A percentile compares a stretch with the other conserved stretches of the same genome.
These are phyloP conservation scores for Gyromitra esculenta DNA, from an alignment of 2,329 filamentous ascomycete species.

Conservation along the genomic window DNA sequence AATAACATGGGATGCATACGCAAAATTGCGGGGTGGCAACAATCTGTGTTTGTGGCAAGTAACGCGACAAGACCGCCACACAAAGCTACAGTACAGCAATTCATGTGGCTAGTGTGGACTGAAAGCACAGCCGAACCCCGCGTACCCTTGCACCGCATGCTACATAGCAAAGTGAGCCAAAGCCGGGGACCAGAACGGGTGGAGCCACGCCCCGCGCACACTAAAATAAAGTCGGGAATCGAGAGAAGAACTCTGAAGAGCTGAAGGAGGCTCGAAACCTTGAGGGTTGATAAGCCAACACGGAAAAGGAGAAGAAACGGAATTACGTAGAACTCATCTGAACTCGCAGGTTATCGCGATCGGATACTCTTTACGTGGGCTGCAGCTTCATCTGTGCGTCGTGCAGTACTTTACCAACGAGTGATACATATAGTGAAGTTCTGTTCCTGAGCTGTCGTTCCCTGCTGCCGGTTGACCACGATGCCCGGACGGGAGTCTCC, in stretches of 20 bases:
- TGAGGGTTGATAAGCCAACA: slow-evolving; percentile 21
- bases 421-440: slow-evolving; percentile 6
- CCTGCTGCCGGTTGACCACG: slow-evolving; percentile 9
- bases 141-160: slow-evolving; percentile 15
- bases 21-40: slow-evolving; percentile 43
- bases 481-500: slow-evolving; percentile 25
- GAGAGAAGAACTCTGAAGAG: slow-evolving; percentile 12
- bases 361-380: slow-evolving; percentile 25
- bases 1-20: slow-evolving; percentile 8
- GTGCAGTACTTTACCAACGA: slow-evolving; percentile 23
- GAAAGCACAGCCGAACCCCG: slow-evolving; percentile 4
- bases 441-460: slow-evolving; percentile 43
- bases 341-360: slow-evolving; percentile 32
- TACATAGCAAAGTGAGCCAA: slow-evolving; percentile 22
- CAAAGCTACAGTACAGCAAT: not conserved
- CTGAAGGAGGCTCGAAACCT: slow-evolving; percentile 14
- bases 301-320: slow-evolving; percentile 24
- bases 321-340: slow-evolving; percentile 48
- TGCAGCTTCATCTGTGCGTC: slow-evolving; percentile 42
- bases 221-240: slow-evolving; percentile 20
- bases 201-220: slow-evolving; percentile 35
- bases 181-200: slow-evolving; percentile 31
- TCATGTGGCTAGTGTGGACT: slow-evolving; percentile 26
- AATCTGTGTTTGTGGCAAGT: slow-evolving; percentile 47
- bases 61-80: slow-evolving; percentile 23